phyloP scores from a whole-genome alignment of 345 rosid species.

The Pistacia integerrima region DNA sequence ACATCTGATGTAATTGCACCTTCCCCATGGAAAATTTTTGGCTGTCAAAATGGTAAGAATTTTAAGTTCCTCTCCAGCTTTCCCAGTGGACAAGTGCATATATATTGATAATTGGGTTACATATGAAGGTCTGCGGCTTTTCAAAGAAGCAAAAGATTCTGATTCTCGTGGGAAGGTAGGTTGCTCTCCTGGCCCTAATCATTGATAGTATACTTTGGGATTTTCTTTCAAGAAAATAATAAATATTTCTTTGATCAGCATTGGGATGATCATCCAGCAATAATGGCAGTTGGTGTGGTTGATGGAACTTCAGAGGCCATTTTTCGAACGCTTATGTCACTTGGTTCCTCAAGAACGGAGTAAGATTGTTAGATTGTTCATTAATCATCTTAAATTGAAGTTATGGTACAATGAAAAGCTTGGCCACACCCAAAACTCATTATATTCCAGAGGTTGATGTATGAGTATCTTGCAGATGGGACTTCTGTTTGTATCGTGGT shows the following conservation, averaged over 20 bases:
- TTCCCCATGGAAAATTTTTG: slow-evolving; percentile 94
- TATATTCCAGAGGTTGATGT: slow-evolving; percentile 9
- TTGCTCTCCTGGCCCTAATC: neutral
- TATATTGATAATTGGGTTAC: slow-evolving; percentile 9
- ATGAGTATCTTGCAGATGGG: slow-evolving; percentile 68
- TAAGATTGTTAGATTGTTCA: slow-evolving; percentile 41
- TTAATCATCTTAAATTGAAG: neutral
- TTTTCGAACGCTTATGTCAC: slow-evolving; percentile 77
- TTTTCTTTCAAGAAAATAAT: neutral
- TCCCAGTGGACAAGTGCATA: slow-evolving; percentile 8
- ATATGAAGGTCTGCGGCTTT: slow-evolving; percentile 77
- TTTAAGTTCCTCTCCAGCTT: neutral
- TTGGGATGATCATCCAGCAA: slow-evolving; percentile 93
- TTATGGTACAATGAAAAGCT: neutral
- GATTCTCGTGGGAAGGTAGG: slow-evolving; percentile 61
- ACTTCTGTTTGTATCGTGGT: slow-evolving; percentile 72
- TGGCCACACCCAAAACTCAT: neutral
- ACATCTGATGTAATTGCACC: slow-evolving; percentile 85
- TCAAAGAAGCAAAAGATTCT: slow-evolving; percentile 88
- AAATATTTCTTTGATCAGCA: slow-evolving; percentile 42
- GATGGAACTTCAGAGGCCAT: slow-evolving; percentile 85
- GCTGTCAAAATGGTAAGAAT: slow-evolving; percentile 82
- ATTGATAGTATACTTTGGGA: neutral
- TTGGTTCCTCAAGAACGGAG: slow-evolving; percentile 86
- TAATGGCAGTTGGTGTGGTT: slow-evolving; percentile 93